A percentile compares a stretch with the other conserved stretches of the same genome.
phyloP scores from a whole-genome alignment of 2,329 filamentous ascomycete genomes.

The Ophiosphaerella korrae region DNA sequence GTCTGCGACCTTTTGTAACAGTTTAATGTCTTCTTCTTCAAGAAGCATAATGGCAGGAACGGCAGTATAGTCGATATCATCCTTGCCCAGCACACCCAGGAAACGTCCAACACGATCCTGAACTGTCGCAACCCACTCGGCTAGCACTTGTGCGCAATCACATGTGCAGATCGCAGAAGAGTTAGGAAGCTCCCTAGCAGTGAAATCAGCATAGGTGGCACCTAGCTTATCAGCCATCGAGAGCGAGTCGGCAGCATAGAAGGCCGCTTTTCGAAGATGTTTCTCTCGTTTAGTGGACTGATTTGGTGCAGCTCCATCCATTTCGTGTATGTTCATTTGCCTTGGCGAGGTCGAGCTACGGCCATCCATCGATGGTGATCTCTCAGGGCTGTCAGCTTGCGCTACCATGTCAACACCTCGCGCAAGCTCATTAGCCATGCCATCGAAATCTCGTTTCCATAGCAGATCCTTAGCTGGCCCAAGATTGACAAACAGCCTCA shows the following conservation, averaged over 20 bases:
- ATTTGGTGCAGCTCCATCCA: conserved; percentile 38
- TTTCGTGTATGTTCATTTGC: conserved; percentile 30
- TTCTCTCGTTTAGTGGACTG: conserved; percentile 76
- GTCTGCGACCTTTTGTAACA: conserved; percentile 80
- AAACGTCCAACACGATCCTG: conserved; percentile 94
- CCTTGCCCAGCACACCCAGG: conserved; percentile 82
- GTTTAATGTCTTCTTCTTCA: conserved; percentile 87
- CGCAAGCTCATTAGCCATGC: conserved; percentile 85
- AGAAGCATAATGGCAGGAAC: conserved; percentile 88
- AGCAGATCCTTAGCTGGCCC: conserved; percentile 89
- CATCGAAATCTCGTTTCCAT: conserved; percentile 92
- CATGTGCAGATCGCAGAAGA: conserved; percentile 92
- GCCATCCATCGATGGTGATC: conserved; percentile 42
- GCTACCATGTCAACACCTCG: conserved; percentile 76
- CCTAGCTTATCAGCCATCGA: conserved; percentile 86
- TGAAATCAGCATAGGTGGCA: conserved; percentile 82
- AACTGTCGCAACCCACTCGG: conserved; percentile 90
- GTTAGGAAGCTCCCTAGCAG: conserved; percentile 82
- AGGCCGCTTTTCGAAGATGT: conserved; percentile 90
- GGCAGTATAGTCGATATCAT: conserved; percentile 76
- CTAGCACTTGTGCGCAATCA: conserved; percentile 90
- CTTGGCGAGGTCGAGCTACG: conserved; percentile 30
- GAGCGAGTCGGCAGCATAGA: conserved; percentile 90
- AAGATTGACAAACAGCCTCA: conserved; percentile 91
- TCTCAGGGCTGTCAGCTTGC: conserved; percentile 67